Percentiles rank a stretch among this genome's conserved stretches.
Evolutionary conservation across 2,329 filamentous ascomycete genomes (phyloP).

Genomic region (Ascosphaera acerosa): DNA sequence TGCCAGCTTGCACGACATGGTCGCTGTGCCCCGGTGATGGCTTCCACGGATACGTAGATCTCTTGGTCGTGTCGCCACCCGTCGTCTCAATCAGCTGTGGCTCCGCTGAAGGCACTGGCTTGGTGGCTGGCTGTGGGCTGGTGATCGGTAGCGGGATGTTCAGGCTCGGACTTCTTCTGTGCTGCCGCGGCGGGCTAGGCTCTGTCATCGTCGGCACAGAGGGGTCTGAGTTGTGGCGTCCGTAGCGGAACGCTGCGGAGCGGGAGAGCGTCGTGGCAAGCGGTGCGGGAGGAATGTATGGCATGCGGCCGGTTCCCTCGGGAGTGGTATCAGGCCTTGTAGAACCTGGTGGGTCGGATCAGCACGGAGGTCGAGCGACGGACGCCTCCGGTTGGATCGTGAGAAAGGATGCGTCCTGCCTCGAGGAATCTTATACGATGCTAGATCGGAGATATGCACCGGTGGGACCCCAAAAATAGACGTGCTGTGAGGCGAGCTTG

Average conservation of each 20-base stretch:
- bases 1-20: slow-evolving; percentile 23
- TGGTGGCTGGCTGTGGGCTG: slow-evolving; percentile 7
- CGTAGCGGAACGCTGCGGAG: slow-evolving; percentile 17
- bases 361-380: too few species aligned
- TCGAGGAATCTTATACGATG: too few species aligned
- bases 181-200: slow-evolving; percentile 27
- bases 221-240: slow-evolving; percentile 6
- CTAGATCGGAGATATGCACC: too few species aligned
- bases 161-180: slow-evolving; percentile 30
- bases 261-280: slow-evolving; percentile 28
- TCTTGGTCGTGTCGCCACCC: slow-evolving; percentile 5
- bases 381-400: too few species aligned
- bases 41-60: slow-evolving; percentile 40
- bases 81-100: too few species aligned
- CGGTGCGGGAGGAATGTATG: slow-evolving; percentile 26
- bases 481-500: too few species aligned
- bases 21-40: slow-evolving; percentile 63
- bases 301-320: slow-evolving; percentile 23
- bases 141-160: slow-evolving; percentile 12
- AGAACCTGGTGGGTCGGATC: too few species aligned
- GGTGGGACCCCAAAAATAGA: too few species aligned
- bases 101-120: too few species aligned
- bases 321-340: too few species aligned
- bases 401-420: too few species aligned
- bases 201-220: slow-evolving; percentile 2